These are phyloP conservation scores for Aspergillus steynii DNA, from an alignment of 495 filamentous ascomycete genomes.

Conservation along the genomic window DNA sequence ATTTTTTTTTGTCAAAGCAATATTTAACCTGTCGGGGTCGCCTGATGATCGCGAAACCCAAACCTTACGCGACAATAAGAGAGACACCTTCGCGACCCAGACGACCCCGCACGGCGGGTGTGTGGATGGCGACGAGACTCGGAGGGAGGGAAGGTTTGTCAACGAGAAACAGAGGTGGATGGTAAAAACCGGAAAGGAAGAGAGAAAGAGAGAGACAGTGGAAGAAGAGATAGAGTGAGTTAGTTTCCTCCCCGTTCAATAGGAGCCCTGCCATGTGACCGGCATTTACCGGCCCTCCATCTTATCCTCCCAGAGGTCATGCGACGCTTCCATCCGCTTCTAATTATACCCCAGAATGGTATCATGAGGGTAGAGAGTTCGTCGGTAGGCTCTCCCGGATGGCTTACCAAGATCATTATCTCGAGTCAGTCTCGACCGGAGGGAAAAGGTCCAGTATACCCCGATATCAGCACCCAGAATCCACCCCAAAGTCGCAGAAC, in stretches of 20 bases:
- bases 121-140: background rate
- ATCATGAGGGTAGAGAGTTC: background rate
- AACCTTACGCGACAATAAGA: background rate
- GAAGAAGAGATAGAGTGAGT: too few species aligned
- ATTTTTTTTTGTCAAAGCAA: background rate
- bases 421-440: background rate
- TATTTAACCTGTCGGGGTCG: background rate
- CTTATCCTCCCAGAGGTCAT: background rate
- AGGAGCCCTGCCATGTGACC: background rate
- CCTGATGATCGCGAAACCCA: background rate
- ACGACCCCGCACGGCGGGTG: background rate
- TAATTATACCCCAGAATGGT: background rate
- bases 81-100: background rate
- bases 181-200: background rate
- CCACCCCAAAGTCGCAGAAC: background rate
- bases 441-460: background rate
- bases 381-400: background rate
- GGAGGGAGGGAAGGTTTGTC: background rate
- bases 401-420: background rate
- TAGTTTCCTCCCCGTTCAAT: background rate
- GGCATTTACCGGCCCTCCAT: too few species aligned
- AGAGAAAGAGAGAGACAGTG: background rate
- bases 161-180: background rate
- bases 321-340: background rate
- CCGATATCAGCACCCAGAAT: background rate